Evolutionary conservation across 2,329 filamentous ascomycete species (phyloP).

Genomic region (Phialophora expanda): DNA sequence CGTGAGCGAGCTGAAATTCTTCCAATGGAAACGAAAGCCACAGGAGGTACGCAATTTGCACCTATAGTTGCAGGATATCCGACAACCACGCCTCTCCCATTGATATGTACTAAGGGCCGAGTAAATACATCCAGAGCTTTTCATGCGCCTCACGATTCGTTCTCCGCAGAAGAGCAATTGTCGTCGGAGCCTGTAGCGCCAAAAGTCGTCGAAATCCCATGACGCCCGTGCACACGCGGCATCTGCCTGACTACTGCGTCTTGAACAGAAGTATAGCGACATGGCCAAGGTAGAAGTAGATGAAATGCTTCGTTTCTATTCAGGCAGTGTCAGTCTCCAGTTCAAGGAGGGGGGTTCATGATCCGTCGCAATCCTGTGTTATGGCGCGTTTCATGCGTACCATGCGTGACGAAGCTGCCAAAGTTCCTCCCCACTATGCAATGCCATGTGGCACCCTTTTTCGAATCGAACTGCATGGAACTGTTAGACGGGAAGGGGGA

Average conservation of each 20-base stretch:
- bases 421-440: conserved; percentile 99
- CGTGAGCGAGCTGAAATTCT: background rate
- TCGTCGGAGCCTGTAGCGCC: background rate
- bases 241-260: conserved; percentile 71
- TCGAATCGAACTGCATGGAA: conserved; percentile 80
- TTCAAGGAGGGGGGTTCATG: no score
- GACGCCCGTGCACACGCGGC: no score
- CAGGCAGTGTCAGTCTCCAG: background rate
- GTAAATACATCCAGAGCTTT: background rate
- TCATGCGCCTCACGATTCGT: background rate
- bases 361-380: background rate
- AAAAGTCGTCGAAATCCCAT: background rate
- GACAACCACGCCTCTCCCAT: background rate
- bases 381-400: conserved; percentile 58
- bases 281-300: conserved; percentile 99
- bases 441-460: conserved; percentile 98
- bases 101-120: background rate
- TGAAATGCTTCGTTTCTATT: conserved; percentile 98
- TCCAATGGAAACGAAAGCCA: background rate
- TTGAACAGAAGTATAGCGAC: conserved; percentile 99
- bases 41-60: background rate
- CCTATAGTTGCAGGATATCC: background rate
- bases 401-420: conserved; percentile 97
- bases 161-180: background rate
- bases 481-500: conserved; percentile 18